Base-by-base conservation (phyloP, 2,329 filamentous ascomycete genomes). In the Venturiaceae sp. region DNA sequence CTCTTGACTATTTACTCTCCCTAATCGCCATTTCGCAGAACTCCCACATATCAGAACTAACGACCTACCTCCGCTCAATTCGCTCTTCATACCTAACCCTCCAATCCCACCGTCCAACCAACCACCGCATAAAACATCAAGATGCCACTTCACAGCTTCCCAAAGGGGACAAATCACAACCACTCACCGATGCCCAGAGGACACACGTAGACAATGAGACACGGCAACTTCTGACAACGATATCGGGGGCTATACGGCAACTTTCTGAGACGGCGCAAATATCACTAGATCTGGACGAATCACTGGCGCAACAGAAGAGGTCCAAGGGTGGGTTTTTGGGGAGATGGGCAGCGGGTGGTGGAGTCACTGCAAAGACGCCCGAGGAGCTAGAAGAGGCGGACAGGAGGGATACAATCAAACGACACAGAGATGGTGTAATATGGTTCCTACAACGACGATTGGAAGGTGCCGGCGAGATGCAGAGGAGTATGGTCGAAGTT, bases 401-500 rank as follows among this genome's bases (percentile, higher is more conserved):
- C 6, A 81, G 77, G 60, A 83, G 84, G 58, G 83, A 83, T 62
- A 83, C 83, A 41, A 73, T 88, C 6, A 84, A 81, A 55, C 80
- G 83, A 54, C 87, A 95, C 64, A 78, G 92, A 56, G 92, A 95
- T 66, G 86, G 86, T 62, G 84, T 99, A 50, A 75, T 97, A 11
- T 92, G 88, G 85, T 92, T 87, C 65, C 70, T 99, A 66, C 80
- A 88, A 62, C 81, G 86, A 68, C 81, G 84, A 66, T 74, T 97
- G 62, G 88, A 94, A 73, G 80, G 83, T 63, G 91, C 87, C 59
- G 87, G 88, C 44, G 80, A 83, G 65, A 84, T 87, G 62, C 92
- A 97, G 76, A 85, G 90, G 66, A 82, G 81, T 55, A 96, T 97
- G 90, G 96, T 97, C 80, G 92, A 96, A 75, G 88, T 89, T 67